phyloP scores from a whole-genome alignment of 2,329 filamentous ascomycete genomes.

The Exophiala bonariae region DNA sequence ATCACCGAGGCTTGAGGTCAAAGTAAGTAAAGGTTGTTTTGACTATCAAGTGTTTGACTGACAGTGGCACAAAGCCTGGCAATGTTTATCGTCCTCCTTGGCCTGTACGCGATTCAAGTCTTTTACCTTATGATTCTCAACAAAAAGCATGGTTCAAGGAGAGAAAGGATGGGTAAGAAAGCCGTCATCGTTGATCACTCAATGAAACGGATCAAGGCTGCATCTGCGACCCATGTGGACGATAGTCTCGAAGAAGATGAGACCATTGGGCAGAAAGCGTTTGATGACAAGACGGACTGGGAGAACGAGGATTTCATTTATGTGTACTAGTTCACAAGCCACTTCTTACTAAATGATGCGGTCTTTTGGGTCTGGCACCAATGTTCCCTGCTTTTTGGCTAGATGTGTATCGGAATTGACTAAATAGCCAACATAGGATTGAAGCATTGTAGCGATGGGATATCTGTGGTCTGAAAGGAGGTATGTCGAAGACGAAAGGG shows the following conservation, averaged over 20 bases:
- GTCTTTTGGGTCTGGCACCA: no score
- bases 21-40: constrained; percentile 41
- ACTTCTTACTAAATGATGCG: neutral
- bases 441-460: no score
- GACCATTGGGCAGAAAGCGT: constrained; percentile 30
- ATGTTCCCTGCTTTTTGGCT: no score
- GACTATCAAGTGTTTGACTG: constrained; percentile 6
- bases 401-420: no score
- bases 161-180: constrained; percentile 61
- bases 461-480: no score
- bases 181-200: constrained; percentile 60
- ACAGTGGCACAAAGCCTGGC: constrained; percentile 41
- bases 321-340: constrained; percentile 29
- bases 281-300: constrained; percentile 33
- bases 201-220: constrained; percentile 42
- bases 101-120: constrained; percentile 44
- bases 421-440: no score
- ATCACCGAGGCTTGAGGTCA: constrained; percentile 57
- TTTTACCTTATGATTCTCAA: constrained; percentile 33
- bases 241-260: constrained; percentile 23
- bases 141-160: constrained; percentile 50
- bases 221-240: constrained; percentile 26
- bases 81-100: constrained; percentile 61
- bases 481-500: no score
- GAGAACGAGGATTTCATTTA: constrained; percentile 35